Evolutionary conservation across 2,329 filamentous ascomycete species (phyloP), one percentile per base, ranked within the genome.

Genomic region (Paraphoma chrysanthemicola): DNA sequence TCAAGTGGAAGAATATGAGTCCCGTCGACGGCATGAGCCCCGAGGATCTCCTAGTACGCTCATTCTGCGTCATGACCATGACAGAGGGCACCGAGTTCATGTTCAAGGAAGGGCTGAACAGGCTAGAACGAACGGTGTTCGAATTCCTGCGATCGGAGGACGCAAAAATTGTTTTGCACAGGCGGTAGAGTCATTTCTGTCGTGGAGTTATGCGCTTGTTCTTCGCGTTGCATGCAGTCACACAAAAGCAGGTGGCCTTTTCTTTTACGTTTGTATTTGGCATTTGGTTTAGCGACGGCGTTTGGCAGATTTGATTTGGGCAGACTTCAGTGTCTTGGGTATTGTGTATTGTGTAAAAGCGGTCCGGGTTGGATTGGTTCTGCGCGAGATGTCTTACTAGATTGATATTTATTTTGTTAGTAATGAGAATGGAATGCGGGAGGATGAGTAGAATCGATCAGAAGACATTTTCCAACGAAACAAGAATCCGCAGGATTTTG

Each of bases 1-100:
- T 75, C 29, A 75, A 73, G 56, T 76, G 73, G 73, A 76, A 74
- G 59, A 71, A 71, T 16, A 74, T 76, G 72, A 73, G 70, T 43
- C 63, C 62, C 2, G 58, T 70, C 6, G 70, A 73, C 12, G 70
- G 72, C 1, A 41, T 70, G 38, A 71, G 70, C 29, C 66, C 73
- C 0, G 72, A 76, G 43, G 73, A 76, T 48, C 46, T 76, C n/a
- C 64, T 76, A 1, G 72, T 71, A 46, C 66, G 62, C 48, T 70
- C 69, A 0, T 72, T 76, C 29, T 57, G 66, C 3, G 58, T 63
- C 17, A 68, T 75, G 66, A 71, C 72, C 12, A 73, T 73, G 18
- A 76, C 73, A 0, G 73, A 73, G 38, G 70, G 71, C 6, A 72
- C 68, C 2, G 73, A 76, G 16, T 60, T 71, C 49, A 46, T 75